phyloP scores from a whole-genome alignment of 2,329 filamentous ascomycete species.

The Rhinocladiella similis region DNA sequence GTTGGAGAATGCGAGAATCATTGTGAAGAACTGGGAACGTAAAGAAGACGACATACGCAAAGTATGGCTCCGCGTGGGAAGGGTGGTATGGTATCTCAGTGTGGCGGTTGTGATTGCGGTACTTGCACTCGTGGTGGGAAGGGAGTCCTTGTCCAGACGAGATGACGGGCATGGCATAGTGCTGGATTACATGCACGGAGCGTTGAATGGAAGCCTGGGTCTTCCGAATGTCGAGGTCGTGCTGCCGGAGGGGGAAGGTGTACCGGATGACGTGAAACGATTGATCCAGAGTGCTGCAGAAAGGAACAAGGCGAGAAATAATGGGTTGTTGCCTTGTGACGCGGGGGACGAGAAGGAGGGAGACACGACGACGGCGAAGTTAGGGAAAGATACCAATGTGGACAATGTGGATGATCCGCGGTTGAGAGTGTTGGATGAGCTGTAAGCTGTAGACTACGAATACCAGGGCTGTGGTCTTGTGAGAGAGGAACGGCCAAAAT shows the following conservation, averaged over 20 bases:
- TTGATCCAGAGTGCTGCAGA: conserved; percentile 18
- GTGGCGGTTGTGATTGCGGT: conserved; percentile 15
- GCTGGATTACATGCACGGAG: conserved; percentile 9
- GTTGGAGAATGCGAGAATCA: conserved; percentile 39
- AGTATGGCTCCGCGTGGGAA: conserved; percentile 19
- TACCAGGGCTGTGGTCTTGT: neutral
- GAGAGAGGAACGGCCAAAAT: no score
- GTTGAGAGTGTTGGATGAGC: conserved; percentile 16
- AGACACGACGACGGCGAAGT: neutral
- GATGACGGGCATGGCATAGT: conserved; percentile 17
- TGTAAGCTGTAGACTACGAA: conserved; percentile 1
- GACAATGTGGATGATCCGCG: conserved; percentile 13
- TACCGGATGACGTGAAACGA: conserved; percentile 18
- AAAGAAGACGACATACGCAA: conserved; percentile 37
- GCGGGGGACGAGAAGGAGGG: no score
- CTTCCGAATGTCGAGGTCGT: neutral
- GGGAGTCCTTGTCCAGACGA: conserved; percentile 19
- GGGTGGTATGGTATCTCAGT: conserved; percentile 13
- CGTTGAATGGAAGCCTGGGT: conserved; percentile 15
- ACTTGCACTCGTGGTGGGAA: conserved; percentile 12
- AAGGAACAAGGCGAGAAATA: conserved; percentile 14
- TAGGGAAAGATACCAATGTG: neutral
- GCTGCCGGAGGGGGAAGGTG: neutral
- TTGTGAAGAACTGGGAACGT: conserved; percentile 45
- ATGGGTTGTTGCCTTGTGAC: no score